These are phyloP conservation scores for Daucus carota DNA, from an alignment of 129 eudicot genomes.

Conservation along the genomic window DNA sequence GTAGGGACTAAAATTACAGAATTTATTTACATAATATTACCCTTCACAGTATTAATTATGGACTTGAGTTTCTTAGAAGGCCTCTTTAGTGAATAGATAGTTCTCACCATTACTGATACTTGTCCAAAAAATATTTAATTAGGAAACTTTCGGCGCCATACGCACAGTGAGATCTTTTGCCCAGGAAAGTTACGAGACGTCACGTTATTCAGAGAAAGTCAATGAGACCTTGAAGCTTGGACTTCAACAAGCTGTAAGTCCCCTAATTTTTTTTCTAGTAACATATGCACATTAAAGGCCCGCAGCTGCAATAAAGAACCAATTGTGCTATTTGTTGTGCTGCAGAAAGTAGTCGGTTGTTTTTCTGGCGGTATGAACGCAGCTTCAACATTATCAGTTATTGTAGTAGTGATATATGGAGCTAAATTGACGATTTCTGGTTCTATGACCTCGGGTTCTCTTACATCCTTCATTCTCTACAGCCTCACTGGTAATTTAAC, in stretches of 20 bases:
- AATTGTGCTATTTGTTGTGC: neutral
- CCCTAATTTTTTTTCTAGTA: conserved; percentile 1
- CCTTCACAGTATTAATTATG: neutral
- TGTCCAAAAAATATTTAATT: conserved; percentile 9
- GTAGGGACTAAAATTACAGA: neutral
- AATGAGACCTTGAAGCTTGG: conserved; percentile 85
- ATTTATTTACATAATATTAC: neutral
- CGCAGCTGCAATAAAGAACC: neutral
- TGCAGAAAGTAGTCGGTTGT: conserved; percentile 77
- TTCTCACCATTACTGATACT: neutral
- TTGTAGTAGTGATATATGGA: conserved; percentile 79
- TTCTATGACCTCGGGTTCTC: conserved; percentile 64
- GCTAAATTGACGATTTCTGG: conserved; percentile 74
- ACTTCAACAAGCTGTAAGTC: conserved; percentile 80
- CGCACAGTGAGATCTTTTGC: conserved; percentile 96
- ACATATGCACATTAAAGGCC: neutral
- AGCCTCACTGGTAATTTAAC: conserved; percentile 65
- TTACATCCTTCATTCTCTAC: conserved; percentile 92
- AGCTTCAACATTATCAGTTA: conserved; percentile 83
- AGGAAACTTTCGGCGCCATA: conserved; percentile 92
- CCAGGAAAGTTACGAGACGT: conserved; percentile 53
- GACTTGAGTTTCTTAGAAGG: neutral
- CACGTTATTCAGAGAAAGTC: conserved; percentile 74
- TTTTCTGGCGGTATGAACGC: conserved; percentile 88
- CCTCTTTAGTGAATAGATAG: neutral